Evolutionary conservation across 2,329 filamentous ascomycete genomes (phyloP), one percentile per base, ranked within the genome.

Genomic region (Eutypa lata): DNA sequence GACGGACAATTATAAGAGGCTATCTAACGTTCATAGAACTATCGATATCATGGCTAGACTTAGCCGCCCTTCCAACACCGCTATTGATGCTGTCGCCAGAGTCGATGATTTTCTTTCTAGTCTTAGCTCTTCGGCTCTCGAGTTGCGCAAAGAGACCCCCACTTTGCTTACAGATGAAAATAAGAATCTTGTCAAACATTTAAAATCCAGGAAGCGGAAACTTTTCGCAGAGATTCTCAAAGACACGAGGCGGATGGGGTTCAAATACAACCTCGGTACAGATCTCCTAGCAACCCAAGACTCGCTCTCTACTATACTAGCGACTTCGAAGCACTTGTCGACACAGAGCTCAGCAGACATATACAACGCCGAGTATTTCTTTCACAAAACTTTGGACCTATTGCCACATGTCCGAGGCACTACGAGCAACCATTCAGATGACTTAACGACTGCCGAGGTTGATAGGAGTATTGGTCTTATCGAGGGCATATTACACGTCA

Each of bases 171-270:
- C 83, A 0, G 90, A 96, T 24, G 92, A 96, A 43, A 97, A 94
- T 69, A 93, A 92, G 66, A 81, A 86, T 11, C 70, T 81, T 16
- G 84, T 97, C 55, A 92, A 95, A 70, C 90, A 97, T 68, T 83
- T 97, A 60, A 97, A 97, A 76, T 86, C 84, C 2, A 83, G 90
- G 62, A 99, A 99, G 73, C 85, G 91, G 43, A 92, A 91, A 61
- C 80, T 97, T 14, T 94, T 96, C 62, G 89, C 91, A 1, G 93
- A 97, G 61, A 92, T 89, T 0, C 75, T 99, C 57, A 92, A 90
- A 64, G 83, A 86, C 21, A 75, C 97, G 26, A 85, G 91, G 35
- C 83, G 87, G 53, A 97, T 99, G 93, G 94, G 94, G 3, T 83
- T 99, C 62, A 88, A 87, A 62, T 85, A 87, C 49, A 97, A 96